Conservation (phyloP, 345 rosid genomes). For the Bruguiera gymnorhiza region DNA sequence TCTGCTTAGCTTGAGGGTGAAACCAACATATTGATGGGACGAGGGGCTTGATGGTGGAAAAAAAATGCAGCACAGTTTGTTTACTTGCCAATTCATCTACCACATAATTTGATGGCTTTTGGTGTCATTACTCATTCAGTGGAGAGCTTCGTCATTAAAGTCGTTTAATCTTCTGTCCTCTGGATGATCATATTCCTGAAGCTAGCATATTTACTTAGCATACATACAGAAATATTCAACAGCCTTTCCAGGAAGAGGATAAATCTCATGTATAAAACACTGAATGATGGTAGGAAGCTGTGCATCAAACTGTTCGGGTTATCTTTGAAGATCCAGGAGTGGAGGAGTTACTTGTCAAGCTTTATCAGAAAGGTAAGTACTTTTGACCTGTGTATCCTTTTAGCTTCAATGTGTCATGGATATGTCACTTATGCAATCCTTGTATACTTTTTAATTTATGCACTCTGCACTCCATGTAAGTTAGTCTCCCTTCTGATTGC, state of each 20-base stretch:
- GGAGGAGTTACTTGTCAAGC: slow-evolving; percentile 85
- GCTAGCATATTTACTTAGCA: slow-evolving; percentile 9
- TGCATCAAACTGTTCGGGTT: slow-evolving; percentile 79
- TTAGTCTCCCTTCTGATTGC: background rate
- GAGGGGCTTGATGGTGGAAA: too few relatives aligned
- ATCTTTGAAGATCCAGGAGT: slow-evolving; percentile 99
- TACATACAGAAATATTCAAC: background rate
- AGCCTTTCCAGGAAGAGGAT: too few relatives aligned
- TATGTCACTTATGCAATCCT: background rate
- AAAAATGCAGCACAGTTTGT: too few relatives aligned
- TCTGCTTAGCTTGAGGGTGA: too few relatives aligned
- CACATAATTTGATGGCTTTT: too few relatives aligned
- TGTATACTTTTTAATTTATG: background rate
- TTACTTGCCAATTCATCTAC: too few relatives aligned
- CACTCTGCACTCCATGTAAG: background rate
- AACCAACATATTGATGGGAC: too few relatives aligned
- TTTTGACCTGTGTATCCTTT: background rate
- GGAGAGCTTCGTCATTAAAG: background rate
- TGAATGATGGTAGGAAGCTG: slow-evolving; percentile 71
- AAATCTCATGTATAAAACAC: slow-evolving; percentile 4
- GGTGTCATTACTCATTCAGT: background rate
- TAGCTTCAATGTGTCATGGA: background rate
- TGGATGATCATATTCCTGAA: background rate
- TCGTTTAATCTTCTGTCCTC: background rate
- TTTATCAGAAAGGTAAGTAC: slow-evolving; percentile 77